Evolutionary conservation across 2,329 filamentous ascomycete species (phyloP).

Genomic region (Fusarium sp.): DNA sequence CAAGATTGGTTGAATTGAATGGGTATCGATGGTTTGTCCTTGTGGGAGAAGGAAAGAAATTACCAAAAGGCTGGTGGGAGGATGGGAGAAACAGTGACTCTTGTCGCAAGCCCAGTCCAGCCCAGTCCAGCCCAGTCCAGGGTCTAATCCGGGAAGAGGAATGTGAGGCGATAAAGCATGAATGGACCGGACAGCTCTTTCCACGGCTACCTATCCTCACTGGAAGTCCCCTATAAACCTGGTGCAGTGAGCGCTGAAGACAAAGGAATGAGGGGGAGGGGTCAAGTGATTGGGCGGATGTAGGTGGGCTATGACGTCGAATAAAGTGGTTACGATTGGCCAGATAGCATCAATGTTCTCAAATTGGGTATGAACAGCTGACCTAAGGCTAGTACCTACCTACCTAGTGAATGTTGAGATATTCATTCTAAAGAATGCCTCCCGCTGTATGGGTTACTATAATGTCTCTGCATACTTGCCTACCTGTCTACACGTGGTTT

Average conservation of each 20-base stretch:
- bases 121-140: not conserved
- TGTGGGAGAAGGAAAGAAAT: slow-evolving; percentile 3
- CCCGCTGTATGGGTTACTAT: not conserved
- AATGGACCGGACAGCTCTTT: not conserved
- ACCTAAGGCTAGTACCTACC: not conserved
- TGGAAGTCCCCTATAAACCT: slow-evolving; percentile 5
- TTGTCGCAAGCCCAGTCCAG: slow-evolving; percentile 25
- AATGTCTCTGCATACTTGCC: not conserved
- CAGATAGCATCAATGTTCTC: slow-evolving; percentile 1
- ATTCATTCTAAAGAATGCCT: not conserved
- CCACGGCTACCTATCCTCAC: not conserved
- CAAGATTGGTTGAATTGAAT: not conserved
- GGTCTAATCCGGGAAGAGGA: not conserved
- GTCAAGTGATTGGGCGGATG: slow-evolving; percentile 31
- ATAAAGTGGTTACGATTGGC: slow-evolving; percentile 28
- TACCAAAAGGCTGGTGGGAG: not conserved
- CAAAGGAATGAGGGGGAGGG: slow-evolving; percentile 39
- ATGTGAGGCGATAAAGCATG: slow-evolving; percentile 20
- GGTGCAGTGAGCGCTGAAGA: slow-evolving; percentile 16
- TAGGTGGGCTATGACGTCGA: slow-evolving; percentile 43
- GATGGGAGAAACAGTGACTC: slow-evolving; percentile 2
- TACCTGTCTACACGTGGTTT: not conserved
- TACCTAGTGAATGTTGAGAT: not conserved
- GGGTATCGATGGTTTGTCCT: not conserved
- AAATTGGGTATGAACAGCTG: slow-evolving; percentile 3